Base-by-base conservation (phyloP, 495 filamentous ascomycete species). In the Filosporella fistucella region DNA sequence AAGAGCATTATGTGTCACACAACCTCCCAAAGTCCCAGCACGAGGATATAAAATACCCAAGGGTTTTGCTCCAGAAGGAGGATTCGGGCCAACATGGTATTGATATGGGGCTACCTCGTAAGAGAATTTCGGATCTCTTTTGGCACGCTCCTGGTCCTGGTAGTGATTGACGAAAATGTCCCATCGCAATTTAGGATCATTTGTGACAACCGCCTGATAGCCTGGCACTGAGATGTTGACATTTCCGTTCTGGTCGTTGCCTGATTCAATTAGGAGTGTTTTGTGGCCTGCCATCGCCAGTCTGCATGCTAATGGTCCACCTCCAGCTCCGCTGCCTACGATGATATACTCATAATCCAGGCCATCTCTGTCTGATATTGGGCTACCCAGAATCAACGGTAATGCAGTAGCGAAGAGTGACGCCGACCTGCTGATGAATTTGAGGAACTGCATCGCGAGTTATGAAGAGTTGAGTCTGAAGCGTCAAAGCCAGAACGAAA, bases 271-370 rank as follows among this genome's bases (percentile, higher is more conserved):
- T 9, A 86, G 62, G 4, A 85, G 69, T 1, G 76, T 77, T 30
- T 68, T 76, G 53, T 76, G 74, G 11, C 79, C 80, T 20, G 76
- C 78, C 20, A 75, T 62, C 2, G 80, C 82, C 10, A 85, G 75
- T 12, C 78, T 72, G 9, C 74, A 72, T 0, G 82, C 81, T 3
- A 86, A 57, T 8, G 80, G 79, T 4, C 78, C 80, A 9, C 83
- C 82, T 14, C 83, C 83, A 3, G 82, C 76, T 16, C 82, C 83
- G 28, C 71, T 76, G 26, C 83, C 83, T 0, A 86, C 76, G 17
- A 86, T 69, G 45, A 86, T 72, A 61, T 85, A 85, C 48, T 85
- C 82, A 57, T 83, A 84, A n/a, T n/a, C n/a, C n/a, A n/a, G n/a
- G n/a, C n/a, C n/a, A n/a, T n/a, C n/a, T n/a, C n/a, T n/a, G n/a